phyloP scores from a whole-genome alignment of 2,329 filamentous ascomycete genomes.

The Ascochyta viciae-villosae region DNA sequence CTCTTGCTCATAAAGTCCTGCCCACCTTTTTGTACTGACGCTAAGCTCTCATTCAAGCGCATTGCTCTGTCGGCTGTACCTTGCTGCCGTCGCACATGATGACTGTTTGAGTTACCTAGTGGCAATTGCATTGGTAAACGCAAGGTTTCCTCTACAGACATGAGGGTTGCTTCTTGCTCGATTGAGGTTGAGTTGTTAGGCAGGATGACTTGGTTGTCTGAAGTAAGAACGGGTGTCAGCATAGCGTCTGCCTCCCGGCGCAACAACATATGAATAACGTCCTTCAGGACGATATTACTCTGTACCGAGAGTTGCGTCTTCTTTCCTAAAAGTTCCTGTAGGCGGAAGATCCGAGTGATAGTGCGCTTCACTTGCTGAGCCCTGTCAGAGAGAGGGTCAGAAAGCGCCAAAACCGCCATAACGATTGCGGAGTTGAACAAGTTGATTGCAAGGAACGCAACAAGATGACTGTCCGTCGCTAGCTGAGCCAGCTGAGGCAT shows the following conservation, averaged over 20 bases:
- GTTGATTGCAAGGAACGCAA: slow-evolving; percentile 56
- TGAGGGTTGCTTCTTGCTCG: neutral
- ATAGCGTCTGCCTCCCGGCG: slow-evolving; percentile 24
- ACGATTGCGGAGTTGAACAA: slow-evolving; percentile 56
- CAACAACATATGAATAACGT: slow-evolving; percentile 23
- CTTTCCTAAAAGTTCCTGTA: slow-evolving; percentile 46
- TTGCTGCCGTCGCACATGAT: neutral
- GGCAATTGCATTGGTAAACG: slow-evolving; percentile 21
- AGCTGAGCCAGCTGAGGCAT: slow-evolving; percentile 45
- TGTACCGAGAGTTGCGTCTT: slow-evolving; percentile 21
- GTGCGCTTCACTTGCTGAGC: slow-evolving; percentile 54
- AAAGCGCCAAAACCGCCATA: slow-evolving; percentile 52
- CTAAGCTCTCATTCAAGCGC: slow-evolving; percentile 22
- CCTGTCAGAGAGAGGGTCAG: slow-evolving; percentile 52
- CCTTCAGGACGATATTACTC: slow-evolving; percentile 24
- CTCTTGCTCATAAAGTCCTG: too few species aligned
- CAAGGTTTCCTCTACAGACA: slow-evolving; percentile 23
- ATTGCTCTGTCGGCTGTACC: slow-evolving; percentile 7
- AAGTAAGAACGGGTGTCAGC: slow-evolving; percentile 9
- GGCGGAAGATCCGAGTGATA: slow-evolving; percentile 52
- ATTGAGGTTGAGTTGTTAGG: neutral
- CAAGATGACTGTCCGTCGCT: slow-evolving; percentile 53
- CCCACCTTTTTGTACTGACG: slow-evolving; percentile 23
- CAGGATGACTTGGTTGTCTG: neutral
- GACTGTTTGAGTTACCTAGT: neutral